Base-by-base conservation (phyloP, 2,329 filamentous ascomycete genomes). In the Alternaria metachromatica region DNA sequence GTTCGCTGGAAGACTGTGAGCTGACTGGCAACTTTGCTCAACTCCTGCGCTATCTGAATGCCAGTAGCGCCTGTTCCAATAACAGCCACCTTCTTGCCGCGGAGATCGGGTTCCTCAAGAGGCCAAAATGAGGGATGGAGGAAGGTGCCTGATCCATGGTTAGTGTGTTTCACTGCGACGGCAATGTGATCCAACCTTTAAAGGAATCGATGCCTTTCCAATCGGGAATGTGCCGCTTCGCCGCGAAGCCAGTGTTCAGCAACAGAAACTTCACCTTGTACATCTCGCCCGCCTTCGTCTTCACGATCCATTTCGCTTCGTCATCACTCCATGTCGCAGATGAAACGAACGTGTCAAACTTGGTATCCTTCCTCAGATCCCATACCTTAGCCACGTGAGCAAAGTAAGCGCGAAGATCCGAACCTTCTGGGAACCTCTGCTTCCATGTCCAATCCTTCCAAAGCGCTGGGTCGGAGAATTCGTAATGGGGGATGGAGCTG, bases 1-100 rank as follows among this genome's bases (percentile, higher is more conserved):
- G 88, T 90, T 3, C 89, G 84, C 71, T 90, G 87, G 76, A 90
- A 90, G 44, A 91, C 85, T 4, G 77, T 82, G 1, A 91, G 50
- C 46, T 75, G 73, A 6, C 80, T 81, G 0, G 84, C 87, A 9
- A 82, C 71, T 2, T 84, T 83, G 4, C 83, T 86, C 79, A 85
- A 84, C 33, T 86, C 87, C 64, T 91, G 88, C 1, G 84, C 83
- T 43, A 89, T 83, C 67, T 91, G 88, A 1, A 90, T 85, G 0
- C 88, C 88, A 0, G 87, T 87, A 0, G 88, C 84, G 1, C 88
- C 89, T n/a, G 72, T 73, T 6, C 89, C 89, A 30, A 91, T 86
- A 65, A 90, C 82, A 6, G 85, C 88, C 44, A 87, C 83, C n/a
- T 83, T 82, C 71, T 90, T 90, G 55, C 82, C 83, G 28, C 81